phyloP scores from a whole-genome alignment of 179 eudicot genomes.

The Spinacia oleracea region DNA sequence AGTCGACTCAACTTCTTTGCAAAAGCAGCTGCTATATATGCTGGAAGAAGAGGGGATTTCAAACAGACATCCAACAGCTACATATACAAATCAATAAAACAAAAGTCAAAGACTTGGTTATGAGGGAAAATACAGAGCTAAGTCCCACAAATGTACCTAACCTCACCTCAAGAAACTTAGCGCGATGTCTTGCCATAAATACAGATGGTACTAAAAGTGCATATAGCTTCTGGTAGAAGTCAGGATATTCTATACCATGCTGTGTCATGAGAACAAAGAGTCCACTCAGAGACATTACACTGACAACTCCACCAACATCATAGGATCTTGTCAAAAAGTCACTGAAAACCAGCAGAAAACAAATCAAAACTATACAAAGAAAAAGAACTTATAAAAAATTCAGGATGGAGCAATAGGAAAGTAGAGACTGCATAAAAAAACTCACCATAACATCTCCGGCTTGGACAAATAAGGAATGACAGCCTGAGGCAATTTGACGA shows the following conservation, averaged over 20 bases:
- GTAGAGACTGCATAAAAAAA: slow-evolving; percentile 1
- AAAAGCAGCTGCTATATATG: slow-evolving; percentile 88
- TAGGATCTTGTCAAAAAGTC: slow-evolving; percentile 89
- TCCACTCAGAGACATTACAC: slow-evolving; percentile 93
- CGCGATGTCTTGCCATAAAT: slow-evolving; percentile 82
- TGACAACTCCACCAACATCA: slow-evolving; percentile 95
- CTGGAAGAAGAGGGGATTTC: slow-evolving; percentile 89
- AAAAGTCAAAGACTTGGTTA: slow-evolving; percentile 29
- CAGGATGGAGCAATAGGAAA: background rate
- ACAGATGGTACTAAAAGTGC: slow-evolving; percentile 71
- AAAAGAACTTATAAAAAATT: background rate
- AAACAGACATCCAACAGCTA: slow-evolving; percentile 89
- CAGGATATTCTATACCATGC: slow-evolving; percentile 74
- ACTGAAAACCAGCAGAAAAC: slow-evolving; percentile 50
- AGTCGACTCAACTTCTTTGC: slow-evolving; percentile 90
- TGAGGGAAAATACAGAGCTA: slow-evolving; percentile 1
- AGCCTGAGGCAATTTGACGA: slow-evolving; percentile 62
- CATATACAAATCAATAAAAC: slow-evolving; percentile 19
- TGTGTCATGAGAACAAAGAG: slow-evolving; percentile 80
- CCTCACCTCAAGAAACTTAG: slow-evolving; percentile 82
- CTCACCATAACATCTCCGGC: slow-evolving; percentile 75
- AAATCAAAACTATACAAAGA: slow-evolving; percentile 10
- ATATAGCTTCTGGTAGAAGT: slow-evolving; percentile 86
- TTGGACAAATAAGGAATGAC: slow-evolving; percentile 79
- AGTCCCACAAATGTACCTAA: slow-evolving; percentile 15